Base-by-base conservation (phyloP, 192 early-diverging fungal species). In the Backusella psychrophila region DNA sequence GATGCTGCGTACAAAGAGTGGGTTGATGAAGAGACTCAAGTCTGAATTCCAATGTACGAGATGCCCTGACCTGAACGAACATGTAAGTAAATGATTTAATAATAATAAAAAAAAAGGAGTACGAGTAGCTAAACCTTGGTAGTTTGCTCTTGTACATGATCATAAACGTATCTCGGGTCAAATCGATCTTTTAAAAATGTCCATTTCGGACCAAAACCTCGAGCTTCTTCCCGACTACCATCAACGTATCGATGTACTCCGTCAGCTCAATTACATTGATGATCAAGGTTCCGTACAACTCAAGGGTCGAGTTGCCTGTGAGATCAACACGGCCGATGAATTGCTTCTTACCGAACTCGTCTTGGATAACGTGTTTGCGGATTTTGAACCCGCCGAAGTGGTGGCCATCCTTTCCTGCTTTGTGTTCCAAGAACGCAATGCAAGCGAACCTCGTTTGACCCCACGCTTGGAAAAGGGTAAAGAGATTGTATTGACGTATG, bases 291-390 rank as follows among this genome's bases (percentile, higher is more conserved):
- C 94, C 3, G 96, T 99, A 19, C 93, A 95, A 75, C 90, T 97
- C 68, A 99, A 98, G 85, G 98, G 98, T 23, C 90, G 94, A 3
- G 95, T 99, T 0, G 98, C 96, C 0, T 98, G 97, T 83, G 96
- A 98, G 81, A 97, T 99, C 82, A 98, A 98, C 84, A 93, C 96
- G 17, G 96, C 94, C 1, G 97, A 99, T 78, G 97, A 96, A 80
- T 85, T 99, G 52, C 87, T 98, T 15, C 85, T 99, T 23, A 98
- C 98, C 0, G 97, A 99, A 78, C 85, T 99, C 34, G 93, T 99
- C 31, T 84, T 99, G 38, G 93, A 98, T 80, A 99, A 99, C 81
- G 90, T 94, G 69, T 85, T 98, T 38, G 92, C 91, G 0, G 91
- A 94, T 69, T 96, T 90, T 69, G 95, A 96, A 71, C 95, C 95